phyloP scores from a whole-genome alignment of 2,329 filamentous ascomycete species.

The Talaromyces piceae region DNA sequence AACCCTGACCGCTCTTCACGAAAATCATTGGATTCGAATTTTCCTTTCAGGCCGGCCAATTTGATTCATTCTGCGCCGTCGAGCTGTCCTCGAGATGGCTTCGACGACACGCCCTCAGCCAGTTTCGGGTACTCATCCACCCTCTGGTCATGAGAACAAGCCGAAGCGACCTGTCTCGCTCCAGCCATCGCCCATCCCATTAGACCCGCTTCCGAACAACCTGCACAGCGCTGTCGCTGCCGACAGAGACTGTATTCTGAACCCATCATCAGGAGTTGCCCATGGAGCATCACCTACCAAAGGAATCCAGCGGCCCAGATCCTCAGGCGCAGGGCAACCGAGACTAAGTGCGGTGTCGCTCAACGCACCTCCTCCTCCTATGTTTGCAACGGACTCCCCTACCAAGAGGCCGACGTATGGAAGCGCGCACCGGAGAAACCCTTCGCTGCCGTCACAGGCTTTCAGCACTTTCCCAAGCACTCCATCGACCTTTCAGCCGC shows the following conservation, averaged over 20 bases:
- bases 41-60: neutral
- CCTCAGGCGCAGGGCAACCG: slow-evolving; percentile 55
- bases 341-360: slow-evolving; percentile 58
- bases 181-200: slow-evolving; percentile 47
- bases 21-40: neutral
- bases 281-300: slow-evolving; percentile 64
- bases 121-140: slow-evolving; percentile 46
- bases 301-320: slow-evolving; percentile 45
- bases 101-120: slow-evolving; percentile 38
- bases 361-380: slow-evolving; percentile 36
- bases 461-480: slow-evolving; percentile 46
- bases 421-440: slow-evolving; percentile 21
- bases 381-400: slow-evolving; percentile 43
- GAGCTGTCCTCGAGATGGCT: slow-evolving; percentile 24
- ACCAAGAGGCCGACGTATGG: slow-evolving; percentile 35
- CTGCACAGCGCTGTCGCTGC: slow-evolving; percentile 25
- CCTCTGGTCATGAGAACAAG: neutral
- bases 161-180: slow-evolving; percentile 29
- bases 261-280: slow-evolving; percentile 46
- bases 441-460: slow-evolving; percentile 37
- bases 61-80: slow-evolving; percentile 11
- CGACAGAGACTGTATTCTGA: slow-evolving; percentile 61
- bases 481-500: slow-evolving; percentile 41
- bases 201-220: slow-evolving; percentile 37
- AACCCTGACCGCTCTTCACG: neutral